Evolutionary conservation across 1,284 basidiomycete genomes (phyloP), one percentile per base, ranked within the genome.

Genomic region (Thecaphora thlaspeos): DNA sequence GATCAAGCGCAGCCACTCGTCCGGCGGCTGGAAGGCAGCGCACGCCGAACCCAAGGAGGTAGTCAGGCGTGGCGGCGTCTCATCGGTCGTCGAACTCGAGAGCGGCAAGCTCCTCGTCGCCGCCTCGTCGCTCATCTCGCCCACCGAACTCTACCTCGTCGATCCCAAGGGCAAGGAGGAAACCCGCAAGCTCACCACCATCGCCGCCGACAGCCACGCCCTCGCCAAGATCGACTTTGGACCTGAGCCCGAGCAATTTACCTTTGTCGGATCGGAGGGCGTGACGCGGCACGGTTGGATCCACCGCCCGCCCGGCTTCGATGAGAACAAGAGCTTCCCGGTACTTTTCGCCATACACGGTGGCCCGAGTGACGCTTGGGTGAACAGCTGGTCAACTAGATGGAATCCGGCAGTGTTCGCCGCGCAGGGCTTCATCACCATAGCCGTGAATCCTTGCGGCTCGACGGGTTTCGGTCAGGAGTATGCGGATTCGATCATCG

Each of bases 391-490:
- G 72, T 59, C 51, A 30, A 52, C 46, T 23, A 68, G 70, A 18
- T 73, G 70, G 72, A 71, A 73, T 43, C 66, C 70, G 1, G 48
- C 43, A 5, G 62, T 57, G 17, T 70, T 71, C 22, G 68, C 72
- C 5, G 62, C 63, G 12, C 51, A 58, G 15, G 72, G 70, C 19
- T 70, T 61, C 51, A 38, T 71, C 10, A 61, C 70, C 40, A 46
- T 58, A 18, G 65, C 68, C 22, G 50, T 73, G 12, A 60, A 74
- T 45, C 72, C 72, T 0, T 56, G 62, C 4, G 72, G 72, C 15
- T 60, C 55, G 9, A 66, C 65, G 21, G 61, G 68, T 22, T 74
- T 60, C 45, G 72, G 72, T 1, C 66, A 71, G 44, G 38, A 53
- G 38, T 60, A 67, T 43, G 65, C 67, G 18, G 62, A 71, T 41